phyloP scores from a whole-genome alignment of 805 yeast genomes.

The Cyberlindnera subsufficiens region DNA sequence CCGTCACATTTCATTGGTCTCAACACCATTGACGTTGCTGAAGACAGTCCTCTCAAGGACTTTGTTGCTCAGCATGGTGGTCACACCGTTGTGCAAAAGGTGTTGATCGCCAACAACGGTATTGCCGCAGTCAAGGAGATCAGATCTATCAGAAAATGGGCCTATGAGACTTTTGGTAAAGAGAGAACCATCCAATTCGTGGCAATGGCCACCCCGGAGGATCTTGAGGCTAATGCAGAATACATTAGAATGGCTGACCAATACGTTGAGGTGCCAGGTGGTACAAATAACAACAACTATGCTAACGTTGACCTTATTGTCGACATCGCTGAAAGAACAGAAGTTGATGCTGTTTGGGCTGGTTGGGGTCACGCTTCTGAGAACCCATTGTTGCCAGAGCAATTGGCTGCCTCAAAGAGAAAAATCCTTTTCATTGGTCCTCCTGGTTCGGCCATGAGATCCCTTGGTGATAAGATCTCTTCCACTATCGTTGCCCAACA shows the following conservation, averaged over 20 bases:
- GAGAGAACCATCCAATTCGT: conserved; percentile 91
- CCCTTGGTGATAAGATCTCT: conserved; percentile 97
- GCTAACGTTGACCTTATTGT: conserved; percentile 97
- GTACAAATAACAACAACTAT: conserved; percentile 96
- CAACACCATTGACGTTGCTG: conserved; percentile 71
- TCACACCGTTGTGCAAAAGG: conserved; percentile 86
- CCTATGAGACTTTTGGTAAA: conserved; percentile 97
- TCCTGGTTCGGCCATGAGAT: conserved; percentile 98
- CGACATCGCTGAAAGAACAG: conserved; percentile 93
- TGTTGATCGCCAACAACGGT: conserved; percentile 96
- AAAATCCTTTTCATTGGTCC: conserved; percentile 95
- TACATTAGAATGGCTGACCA: conserved; percentile 99
- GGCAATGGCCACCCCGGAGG: conserved; percentile 99
- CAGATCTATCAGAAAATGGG: conserved; percentile 97
- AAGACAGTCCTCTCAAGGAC: conserved; percentile 71
- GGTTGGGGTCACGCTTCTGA: conserved; percentile 99
- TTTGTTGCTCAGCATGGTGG: conserved; percentile 85
- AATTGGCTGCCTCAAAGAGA: conserved; percentile 87
- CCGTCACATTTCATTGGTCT: conserved; percentile 79
- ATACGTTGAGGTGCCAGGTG: conserved; percentile 97
- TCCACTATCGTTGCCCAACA: conserved; percentile 99
- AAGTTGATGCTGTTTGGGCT: conserved; percentile 99
- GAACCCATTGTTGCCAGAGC: conserved; percentile 91
- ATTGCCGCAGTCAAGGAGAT: conserved; percentile 99
- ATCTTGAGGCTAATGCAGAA: conserved; percentile 92